Evolutionary conservation across 2,329 filamentous ascomycete genomes (phyloP).

Genomic region (Talaromyces sp.): DNA sequence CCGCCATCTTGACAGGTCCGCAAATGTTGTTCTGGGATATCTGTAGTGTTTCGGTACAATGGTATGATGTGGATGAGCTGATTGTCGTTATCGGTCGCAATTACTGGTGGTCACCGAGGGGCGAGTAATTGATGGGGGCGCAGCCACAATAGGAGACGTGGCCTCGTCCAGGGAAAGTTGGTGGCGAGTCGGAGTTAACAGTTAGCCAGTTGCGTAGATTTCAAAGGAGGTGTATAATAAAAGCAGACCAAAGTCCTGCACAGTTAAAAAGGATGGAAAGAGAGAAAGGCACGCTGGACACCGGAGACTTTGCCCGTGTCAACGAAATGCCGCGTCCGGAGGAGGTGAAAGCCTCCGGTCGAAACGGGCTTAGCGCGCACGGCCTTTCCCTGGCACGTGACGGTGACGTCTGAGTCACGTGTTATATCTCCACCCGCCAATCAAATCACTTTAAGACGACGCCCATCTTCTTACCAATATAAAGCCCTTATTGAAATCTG

Average conservation of each 20-base stretch:
- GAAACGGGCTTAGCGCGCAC: background rate
- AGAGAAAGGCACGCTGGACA: background rate
- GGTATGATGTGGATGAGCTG: background rate
- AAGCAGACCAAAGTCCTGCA: background rate
- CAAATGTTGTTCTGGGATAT: background rate
- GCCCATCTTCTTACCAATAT: too few relatives aligned
- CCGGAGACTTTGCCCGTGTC: background rate
- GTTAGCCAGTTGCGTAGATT: background rate
- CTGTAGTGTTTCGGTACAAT: background rate
- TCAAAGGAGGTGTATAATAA: background rate
- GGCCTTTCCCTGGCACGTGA: background rate
- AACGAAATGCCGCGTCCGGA: background rate
- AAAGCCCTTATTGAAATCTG: too few relatives aligned
- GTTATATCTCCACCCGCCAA: too few relatives aligned
- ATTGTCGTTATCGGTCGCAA: background rate
- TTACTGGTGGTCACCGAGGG: background rate
- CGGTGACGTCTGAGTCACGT: too few relatives aligned
- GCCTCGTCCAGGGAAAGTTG: background rate
- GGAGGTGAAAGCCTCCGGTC: background rate
- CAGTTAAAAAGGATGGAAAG: background rate
- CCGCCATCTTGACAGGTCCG: slow-evolving; percentile 38
- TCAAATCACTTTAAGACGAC: too few relatives aligned
- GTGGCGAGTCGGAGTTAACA: background rate
- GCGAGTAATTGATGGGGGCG: background rate
- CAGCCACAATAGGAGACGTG: background rate